A percentile compares a stretch with the other conserved stretches of the same genome.
Evolutionary conservation across 768 basidiomycete species (phyloP).

Genomic region (Obba rivulosa): DNA sequence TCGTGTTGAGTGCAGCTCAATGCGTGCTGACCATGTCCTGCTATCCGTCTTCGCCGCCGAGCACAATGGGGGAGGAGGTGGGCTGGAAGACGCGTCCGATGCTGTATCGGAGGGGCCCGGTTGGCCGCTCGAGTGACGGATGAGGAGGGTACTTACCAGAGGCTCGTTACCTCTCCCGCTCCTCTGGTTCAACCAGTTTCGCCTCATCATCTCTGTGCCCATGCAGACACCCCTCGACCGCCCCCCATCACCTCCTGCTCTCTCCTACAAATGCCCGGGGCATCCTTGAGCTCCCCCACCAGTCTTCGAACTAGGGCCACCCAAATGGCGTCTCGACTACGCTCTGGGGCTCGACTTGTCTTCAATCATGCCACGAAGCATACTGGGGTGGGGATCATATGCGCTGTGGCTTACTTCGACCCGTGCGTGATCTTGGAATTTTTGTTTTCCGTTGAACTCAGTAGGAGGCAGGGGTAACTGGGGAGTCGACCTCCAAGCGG

Average conservation of each 20-base stretch:
- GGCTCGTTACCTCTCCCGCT: constrained; percentile 2
- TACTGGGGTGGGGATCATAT: constrained; percentile 80
- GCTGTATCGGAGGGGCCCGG: neutral
- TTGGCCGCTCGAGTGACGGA: neutral
- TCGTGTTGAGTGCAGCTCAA: no score
- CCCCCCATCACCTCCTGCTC: neutral
- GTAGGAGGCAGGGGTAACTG: constrained; percentile 63
- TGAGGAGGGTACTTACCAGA: constrained; percentile 3
- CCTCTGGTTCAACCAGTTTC: constrained; percentile 3
- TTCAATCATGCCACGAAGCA: constrained; percentile 51
- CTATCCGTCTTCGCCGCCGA: no score
- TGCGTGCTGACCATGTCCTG: no score
- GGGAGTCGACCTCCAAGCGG: constrained; percentile 87
- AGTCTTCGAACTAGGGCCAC: neutral
- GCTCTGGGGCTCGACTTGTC: constrained; percentile 8
- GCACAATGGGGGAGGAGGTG: no score
- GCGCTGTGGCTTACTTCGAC: constrained; percentile 86
- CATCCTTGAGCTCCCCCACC: neutral
- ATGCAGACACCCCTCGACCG: neutral
- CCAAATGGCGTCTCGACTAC: neutral
- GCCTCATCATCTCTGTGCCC: neutral
- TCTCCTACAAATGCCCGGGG: no score
- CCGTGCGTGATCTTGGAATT: constrained; percentile 46
- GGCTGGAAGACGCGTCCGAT: no score
- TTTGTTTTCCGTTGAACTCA: neutral